Base-by-base conservation (phyloP, 140 eudicot genomes). In the Senecio squalidus region DNA sequence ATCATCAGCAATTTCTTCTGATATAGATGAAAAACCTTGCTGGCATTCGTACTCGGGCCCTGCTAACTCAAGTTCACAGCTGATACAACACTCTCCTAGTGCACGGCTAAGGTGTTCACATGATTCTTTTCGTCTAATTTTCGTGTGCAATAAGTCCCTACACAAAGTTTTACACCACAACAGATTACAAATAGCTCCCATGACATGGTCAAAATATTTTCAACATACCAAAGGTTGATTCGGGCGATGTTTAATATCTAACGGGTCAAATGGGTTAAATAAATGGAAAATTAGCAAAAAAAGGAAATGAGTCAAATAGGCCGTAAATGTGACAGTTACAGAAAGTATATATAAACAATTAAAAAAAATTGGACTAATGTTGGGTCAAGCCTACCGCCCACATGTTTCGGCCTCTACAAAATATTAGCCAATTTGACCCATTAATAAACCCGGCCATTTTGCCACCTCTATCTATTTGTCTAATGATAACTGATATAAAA, bases 71-170 rank as follows among this genome's bases (percentile, higher is more conserved):
- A 81, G 77, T 57, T 85, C 89, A 65, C 89, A 85, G 60, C 81
- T 78, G 29, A 85, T 75, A 68, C 86, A 81, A 52, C 64, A 68
- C 52, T 85, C 84, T 33, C 89, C 89, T 58, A 85, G 55, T 51
- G 71, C 77, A 31, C 55, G 36, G 18, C 61, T 57, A 8, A 85
- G 66, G 51, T 74, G 81, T 3, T 76, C 73, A 40, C 85, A 76
- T 9, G 89, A 73, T 14, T 73, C 82, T 23, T 78, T 83, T 67
- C 68, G 76, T 64, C 89, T 73, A 14, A 58, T 61, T 39, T 73
- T 70, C 4, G 83, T 78, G 65, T 81, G 89, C 26, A 85, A 74
- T 40, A 76, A 48, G 53, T 85, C 74, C 82, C 95, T 85, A 82
- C 47, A 20, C 60, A 39, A 46, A 15, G 55, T 10, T 43, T 5